Base-by-base conservation (phyloP, 768 basidiomycete genomes). In the Macrolepiota dolichaula region DNA sequence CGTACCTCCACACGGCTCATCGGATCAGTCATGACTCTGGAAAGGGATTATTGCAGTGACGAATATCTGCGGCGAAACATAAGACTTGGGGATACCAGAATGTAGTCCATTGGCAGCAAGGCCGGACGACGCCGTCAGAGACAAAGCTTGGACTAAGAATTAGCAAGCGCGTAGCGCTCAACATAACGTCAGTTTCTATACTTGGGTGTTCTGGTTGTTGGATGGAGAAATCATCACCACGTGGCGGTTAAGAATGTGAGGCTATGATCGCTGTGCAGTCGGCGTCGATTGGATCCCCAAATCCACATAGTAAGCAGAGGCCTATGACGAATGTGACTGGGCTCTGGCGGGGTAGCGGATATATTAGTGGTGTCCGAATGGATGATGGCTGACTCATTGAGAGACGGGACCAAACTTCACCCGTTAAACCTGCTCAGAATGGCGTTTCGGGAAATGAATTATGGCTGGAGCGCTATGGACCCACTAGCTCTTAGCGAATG, bases 1-100 rank as follows among this genome's bases (percentile, higher is more conserved):
- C 13, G 36, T 53, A 24, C 24, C 2, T 19, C 24, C 19, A 36
- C 19, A 44, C 12, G 22, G 52, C 17, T 38, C 19, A n/a, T 37
- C 52, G 52, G 52, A 24, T 54, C 52, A 36, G 3, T 3, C 24
- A 9, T 54, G 36, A 38, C 52, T 40, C 52, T 7, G 52, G 52
- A 25, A 38, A 35, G 37, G 24, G 22, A 37, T 35, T 47, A n/a
- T 17, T 19, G 27, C 15, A 47, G 17, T 27, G 27, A 22, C 44
- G 29, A 54, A 38, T 4, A n/a, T 7, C 47, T 13, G 29, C 55
- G 55, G 55, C 55, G 55, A 57, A 57, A 57, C 55, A 49, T 49
- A 35, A 29, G 29, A 35, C 22, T 12, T 46, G 42, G 42, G 47
- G 55, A 25, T 29, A 49, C 44, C 44, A 22, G 25, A 24, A 57